Evolutionary conservation across 2,329 filamentous ascomycete species (phyloP).

Genomic region (Fusarium vanettenii): DNA sequence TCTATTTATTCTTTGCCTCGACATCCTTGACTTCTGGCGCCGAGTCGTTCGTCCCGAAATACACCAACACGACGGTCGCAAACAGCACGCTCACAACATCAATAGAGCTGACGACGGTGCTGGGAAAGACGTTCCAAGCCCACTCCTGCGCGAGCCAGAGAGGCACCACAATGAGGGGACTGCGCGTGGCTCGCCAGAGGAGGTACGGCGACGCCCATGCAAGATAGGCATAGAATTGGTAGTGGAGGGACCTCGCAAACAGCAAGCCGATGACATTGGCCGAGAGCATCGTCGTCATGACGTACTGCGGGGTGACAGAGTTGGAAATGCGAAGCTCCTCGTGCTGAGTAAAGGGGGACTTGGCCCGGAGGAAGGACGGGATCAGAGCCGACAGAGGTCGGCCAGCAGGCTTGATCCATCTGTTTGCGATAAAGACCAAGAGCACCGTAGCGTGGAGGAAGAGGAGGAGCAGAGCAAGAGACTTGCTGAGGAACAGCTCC

Average conservation of each 20-base stretch:
- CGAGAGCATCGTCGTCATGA: slow-evolving; percentile 80
- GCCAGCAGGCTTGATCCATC: slow-evolving; percentile 79
- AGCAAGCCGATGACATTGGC: slow-evolving; percentile 84
- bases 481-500: slow-evolving; percentile 75
- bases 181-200: slow-evolving; percentile 80
- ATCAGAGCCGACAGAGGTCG: slow-evolving; percentile 68
- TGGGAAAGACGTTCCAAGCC: slow-evolving; percentile 96
- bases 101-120: slow-evolving; percentile 66
- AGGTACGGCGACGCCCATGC: slow-evolving; percentile 91
- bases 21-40: slow-evolving; percentile 37
- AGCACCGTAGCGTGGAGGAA: slow-evolving; percentile 74
- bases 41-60: slow-evolving; percentile 65
- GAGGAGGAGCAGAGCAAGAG: slow-evolving; percentile 77
- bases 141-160: slow-evolving; percentile 87
- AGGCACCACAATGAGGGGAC: slow-evolving; percentile 73
- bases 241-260: slow-evolving; percentile 89
- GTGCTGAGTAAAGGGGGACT: slow-evolving; percentile 58
- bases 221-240: slow-evolving; percentile 94
- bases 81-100: slow-evolving; percentile 78
- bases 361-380: slow-evolving; percentile 54
- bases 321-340: slow-evolving; percentile 68
- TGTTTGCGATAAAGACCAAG: slow-evolving; percentile 70
- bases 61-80: slow-evolving; percentile 72
- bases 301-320: slow-evolving; percentile 75
- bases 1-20: slow-evolving; percentile 48